Conservation (phyloP, 768 basidiomycete genomes). For the Auricularia heimuer region DNA sequence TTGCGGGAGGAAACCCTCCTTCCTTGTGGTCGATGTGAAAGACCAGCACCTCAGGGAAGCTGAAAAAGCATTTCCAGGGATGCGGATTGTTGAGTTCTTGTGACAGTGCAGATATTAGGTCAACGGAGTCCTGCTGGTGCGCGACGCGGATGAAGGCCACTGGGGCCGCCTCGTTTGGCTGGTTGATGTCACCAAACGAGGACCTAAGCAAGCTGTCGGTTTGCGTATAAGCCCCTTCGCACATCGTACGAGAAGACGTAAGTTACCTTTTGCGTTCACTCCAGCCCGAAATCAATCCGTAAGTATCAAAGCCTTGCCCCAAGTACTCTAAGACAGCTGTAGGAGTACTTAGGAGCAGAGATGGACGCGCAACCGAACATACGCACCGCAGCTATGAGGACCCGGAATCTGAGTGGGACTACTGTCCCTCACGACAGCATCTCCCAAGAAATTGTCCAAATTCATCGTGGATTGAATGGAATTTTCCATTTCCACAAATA, state of each 20-base stretch:
- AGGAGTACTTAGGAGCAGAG: no score
- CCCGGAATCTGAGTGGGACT: no score
- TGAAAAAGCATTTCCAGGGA: constrained; percentile 49
- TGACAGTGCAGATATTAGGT: constrained; percentile 28
- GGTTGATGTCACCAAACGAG: background rate
- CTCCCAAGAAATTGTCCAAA: background rate
- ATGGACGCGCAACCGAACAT: no score
- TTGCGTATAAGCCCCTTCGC: background rate
- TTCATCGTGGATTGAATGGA: background rate
- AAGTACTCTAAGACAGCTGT: no score
- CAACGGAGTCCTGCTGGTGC: constrained; percentile 16
- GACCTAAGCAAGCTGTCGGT: background rate
- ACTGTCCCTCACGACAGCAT: no score
- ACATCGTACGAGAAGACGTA: no score
- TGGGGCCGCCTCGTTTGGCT: background rate
- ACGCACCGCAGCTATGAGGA: no score
- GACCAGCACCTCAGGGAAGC: constrained; percentile 50
- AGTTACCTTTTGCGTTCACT: no score
- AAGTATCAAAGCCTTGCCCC: no score
- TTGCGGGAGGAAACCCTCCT: constrained; percentile 15
- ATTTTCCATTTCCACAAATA: constrained; percentile 2
- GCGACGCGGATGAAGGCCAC: background rate
- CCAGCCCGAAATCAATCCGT: no score
- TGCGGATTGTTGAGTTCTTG: constrained; percentile 15
- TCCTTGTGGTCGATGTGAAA: constrained; percentile 35